These are phyloP conservation scores for Heliosperma pusillum DNA, from an alignment of 148 eudicot genomes.

Conservation along the genomic window DNA sequence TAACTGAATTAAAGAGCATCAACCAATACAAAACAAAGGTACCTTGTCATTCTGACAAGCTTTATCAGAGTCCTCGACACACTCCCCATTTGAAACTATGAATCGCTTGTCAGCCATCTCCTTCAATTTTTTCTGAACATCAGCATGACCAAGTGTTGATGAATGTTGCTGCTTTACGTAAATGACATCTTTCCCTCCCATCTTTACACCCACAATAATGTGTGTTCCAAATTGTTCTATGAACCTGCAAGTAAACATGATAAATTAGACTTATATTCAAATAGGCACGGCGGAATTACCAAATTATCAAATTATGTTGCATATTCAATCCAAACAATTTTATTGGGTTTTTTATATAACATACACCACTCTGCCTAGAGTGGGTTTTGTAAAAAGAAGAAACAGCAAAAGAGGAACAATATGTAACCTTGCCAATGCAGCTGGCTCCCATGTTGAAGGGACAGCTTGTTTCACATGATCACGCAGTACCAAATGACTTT, in stretches of 20 bases:
- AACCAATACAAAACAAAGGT: slow-evolving; percentile 8
- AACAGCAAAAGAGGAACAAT: slow-evolving; percentile 1
- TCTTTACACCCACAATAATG: slow-evolving; percentile 84
- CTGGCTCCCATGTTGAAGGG: slow-evolving; percentile 95
- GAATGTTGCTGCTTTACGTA: slow-evolving; percentile 85
- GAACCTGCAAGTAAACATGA: slow-evolving; percentile 51
- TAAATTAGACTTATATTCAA: background rate
- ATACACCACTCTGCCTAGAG: too few relatives aligned
- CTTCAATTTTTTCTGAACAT: slow-evolving; percentile 83
- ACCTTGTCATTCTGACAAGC: slow-evolving; percentile 65
- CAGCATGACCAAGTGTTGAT: slow-evolving; percentile 83
- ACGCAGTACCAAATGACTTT: slow-evolving; percentile 75
- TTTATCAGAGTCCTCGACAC: slow-evolving; percentile 46
- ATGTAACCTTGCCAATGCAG: slow-evolving; percentile 81
- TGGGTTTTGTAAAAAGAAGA: too few relatives aligned
- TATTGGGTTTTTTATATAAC: background rate
- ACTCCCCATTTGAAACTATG: slow-evolving; percentile 53
- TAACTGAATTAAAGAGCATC: background rate
- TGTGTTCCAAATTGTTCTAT: slow-evolving; percentile 92
- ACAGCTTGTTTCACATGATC: slow-evolving; percentile 90
- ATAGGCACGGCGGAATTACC: background rate
- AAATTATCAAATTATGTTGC: background rate
- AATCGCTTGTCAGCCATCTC: slow-evolving; percentile 87
- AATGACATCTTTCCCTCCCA: slow-evolving; percentile 99
- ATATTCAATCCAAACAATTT: background rate